Evolutionary conservation across 805 yeast genomes (phyloP).

Genomic region (Maudiozyma serrabonitensis): DNA sequence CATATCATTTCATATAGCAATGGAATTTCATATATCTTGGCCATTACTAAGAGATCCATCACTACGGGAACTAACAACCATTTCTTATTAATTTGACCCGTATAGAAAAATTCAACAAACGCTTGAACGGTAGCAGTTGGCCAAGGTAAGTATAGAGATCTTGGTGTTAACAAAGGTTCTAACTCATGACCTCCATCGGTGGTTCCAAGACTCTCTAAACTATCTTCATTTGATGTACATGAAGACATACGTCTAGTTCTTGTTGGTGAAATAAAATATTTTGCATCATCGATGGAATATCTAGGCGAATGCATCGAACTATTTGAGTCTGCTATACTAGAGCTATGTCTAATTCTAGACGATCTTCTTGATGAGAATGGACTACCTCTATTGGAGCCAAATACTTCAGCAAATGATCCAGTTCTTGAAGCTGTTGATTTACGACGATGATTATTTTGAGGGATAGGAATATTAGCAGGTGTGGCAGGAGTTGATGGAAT

Average conservation of each 20-base stretch:
- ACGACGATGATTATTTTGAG: background rate
- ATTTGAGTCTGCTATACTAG: slow-evolving; percentile 10
- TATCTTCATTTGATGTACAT: slow-evolving; percentile 8
- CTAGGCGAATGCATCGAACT: slow-evolving; percentile 1
- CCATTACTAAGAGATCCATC: slow-evolving; percentile 49
- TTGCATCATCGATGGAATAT: background rate
- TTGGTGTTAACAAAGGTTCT: slow-evolving; percentile 58
- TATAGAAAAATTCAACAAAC: slow-evolving; percentile 61
- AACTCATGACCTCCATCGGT: slow-evolving; percentile 23
- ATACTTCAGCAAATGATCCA: slow-evolving; percentile 9
- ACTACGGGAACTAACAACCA: slow-evolving; percentile 67
- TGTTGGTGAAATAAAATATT: background rate
- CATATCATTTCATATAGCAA: slow-evolving; percentile 57
- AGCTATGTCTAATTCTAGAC: slow-evolving; percentile 9
- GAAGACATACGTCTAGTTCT: slow-evolving; percentile 4
- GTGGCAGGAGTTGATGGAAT: slow-evolving; percentile 37
- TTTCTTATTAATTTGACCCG: slow-evolving; percentile 69
- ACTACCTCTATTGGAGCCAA: slow-evolving; percentile 14
- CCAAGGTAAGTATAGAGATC: slow-evolving; percentile 62
- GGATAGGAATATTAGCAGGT: background rate
- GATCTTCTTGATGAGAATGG: slow-evolving; percentile 23
- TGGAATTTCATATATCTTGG: slow-evolving; percentile 62
- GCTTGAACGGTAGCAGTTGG: slow-evolving; percentile 52
- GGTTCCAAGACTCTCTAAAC: slow-evolving; percentile 10
- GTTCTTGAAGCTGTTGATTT: slow-evolving; percentile 1